Conservation (phyloP, 2,329 filamentous ascomycete genomes). For the Aspergillus quadricinctus region DNA sequence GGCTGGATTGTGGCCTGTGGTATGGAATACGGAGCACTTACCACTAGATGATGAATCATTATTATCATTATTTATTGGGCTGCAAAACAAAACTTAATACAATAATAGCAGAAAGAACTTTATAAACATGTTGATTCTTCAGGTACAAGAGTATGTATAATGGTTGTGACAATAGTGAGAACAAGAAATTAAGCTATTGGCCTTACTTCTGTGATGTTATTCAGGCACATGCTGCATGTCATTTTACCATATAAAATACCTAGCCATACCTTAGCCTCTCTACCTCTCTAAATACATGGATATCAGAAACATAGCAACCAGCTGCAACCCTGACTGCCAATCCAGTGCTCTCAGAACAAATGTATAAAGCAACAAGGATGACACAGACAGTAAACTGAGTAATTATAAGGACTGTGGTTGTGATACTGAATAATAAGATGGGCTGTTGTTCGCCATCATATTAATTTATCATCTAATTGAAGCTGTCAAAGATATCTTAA, state of each 20-base stretch:
- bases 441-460: too few species aligned
- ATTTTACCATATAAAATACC: too few species aligned
- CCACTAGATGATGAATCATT: too few species aligned
- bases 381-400: neutral
- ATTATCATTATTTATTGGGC: neutral
- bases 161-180: neutral
- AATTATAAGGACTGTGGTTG: too few species aligned
- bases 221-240: neutral
- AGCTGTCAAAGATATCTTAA: neutral
- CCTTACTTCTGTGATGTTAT: neutral
- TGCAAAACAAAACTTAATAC: constrained; percentile 2
- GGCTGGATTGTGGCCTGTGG: neutral
- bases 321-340: too few species aligned
- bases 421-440: neutral
- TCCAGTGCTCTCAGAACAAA: neutral
- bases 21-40: neutral
- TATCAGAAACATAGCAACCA: neutral
- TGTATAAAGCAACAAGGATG: neutral
- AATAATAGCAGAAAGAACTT: neutral
- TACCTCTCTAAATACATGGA: neutral
- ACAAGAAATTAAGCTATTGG: too few species aligned
- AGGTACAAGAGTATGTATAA: neutral
- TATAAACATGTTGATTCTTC: neutral
- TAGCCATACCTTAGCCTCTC: neutral
- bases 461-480: neutral